These are phyloP conservation scores for Uronychia setigera DNA, from an alignment of 73 alveolate genomes.

Conservation along the genomic window DNA sequence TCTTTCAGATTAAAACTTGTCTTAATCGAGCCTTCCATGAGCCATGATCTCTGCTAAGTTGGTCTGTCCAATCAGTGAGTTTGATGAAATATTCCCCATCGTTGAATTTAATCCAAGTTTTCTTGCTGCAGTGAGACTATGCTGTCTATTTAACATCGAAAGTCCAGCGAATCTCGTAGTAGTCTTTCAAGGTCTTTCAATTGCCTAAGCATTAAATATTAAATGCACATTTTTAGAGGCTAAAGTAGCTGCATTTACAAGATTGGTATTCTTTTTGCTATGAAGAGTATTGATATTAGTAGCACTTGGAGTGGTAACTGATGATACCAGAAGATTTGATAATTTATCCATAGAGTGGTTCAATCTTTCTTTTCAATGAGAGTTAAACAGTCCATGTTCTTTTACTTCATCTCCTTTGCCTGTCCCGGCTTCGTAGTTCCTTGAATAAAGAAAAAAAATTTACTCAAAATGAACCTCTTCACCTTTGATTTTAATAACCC, in stretches of 20 bases:
- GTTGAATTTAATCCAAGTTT: background rate
- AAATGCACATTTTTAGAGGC: background rate
- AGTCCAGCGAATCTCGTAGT: background rate
- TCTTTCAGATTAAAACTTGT: no score
- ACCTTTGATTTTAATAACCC: background rate
- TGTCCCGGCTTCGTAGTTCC: background rate
- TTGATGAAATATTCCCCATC: background rate
- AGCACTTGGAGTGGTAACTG: background rate
- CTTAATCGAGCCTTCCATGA: background rate
- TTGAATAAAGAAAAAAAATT: no score
- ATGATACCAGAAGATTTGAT: background rate
- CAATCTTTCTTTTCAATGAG: background rate
- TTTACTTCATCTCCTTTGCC: background rate
- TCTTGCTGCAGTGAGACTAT: background rate
- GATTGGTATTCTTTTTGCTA: background rate
- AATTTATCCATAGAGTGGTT: background rate
- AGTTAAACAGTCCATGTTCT: background rate
- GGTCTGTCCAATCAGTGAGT: background rate
- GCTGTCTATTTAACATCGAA: background rate
- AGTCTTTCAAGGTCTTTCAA: background rate
- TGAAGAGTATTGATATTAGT: background rate
- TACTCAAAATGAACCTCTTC: background rate
- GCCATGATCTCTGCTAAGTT: background rate
- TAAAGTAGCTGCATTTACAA: background rate
- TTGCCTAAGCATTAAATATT: background rate